Evolutionary conservation across 1,284 basidiomycete genomes (phyloP), one percentile per base, ranked within the genome.

Genomic region (Leccinum fuscescens): DNA sequence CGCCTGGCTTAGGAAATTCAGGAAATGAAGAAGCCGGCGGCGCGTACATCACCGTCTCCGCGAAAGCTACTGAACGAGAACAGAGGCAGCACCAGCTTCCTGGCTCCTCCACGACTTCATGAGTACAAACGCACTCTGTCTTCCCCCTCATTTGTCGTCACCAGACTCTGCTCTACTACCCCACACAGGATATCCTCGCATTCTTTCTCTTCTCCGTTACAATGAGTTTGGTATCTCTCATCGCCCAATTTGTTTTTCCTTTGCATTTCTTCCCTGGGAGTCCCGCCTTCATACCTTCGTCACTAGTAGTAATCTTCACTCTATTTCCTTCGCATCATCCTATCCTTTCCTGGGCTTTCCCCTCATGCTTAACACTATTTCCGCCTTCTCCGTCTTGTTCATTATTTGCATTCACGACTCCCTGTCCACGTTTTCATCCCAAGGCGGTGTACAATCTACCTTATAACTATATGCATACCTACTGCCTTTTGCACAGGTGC

Each of bases 11-110:
- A 49, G 78, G 78, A 46, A 74, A 69, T 15, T 76, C 90, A 49
- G 78, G 78, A 46, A 74, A 69, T 15, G 88, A 91, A 65, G 90
- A 92, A 74, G 79, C 83, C 53, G 90, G 90, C 62, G 86, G 91
- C 59, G 88, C 91, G 22, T 93, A 93, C 69, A 85, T 93, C 68
- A 93, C 91, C n/a, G 80, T 93, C 62, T 92, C 90, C 49, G 86
- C 89, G 65, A 83, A 86, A 69, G 90, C 84, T 33, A 85, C 82
- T 65, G 87, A 89, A 72, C 83, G 83, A 61, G 83, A 83, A 68
- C 64, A 68, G 66, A 66, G 69, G 64, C 68, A 74, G 58, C 62
- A 64, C 33, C 70, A 70, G 29, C 59, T 62, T 55, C 61, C 64
- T 59, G 60, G 63, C 58, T 54, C 73, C 61, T 65, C 73, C 63